These are phyloP conservation scores for Isoetes engelmannii DNA, from an alignment of 83 land plant genomes.

Conservation along the genomic window DNA sequence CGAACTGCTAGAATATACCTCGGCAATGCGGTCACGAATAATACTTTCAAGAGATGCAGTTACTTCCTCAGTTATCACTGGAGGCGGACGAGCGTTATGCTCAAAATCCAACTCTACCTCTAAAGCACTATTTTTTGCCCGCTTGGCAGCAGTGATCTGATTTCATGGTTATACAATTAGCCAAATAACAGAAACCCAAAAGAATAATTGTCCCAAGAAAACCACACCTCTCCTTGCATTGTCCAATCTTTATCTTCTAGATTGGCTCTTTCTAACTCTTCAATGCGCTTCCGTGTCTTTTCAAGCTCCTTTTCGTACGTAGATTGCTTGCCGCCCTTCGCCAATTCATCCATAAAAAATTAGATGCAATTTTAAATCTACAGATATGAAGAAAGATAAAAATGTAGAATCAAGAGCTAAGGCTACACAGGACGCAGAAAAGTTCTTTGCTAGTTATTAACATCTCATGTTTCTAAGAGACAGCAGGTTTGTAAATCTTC, in stretches of 20 bases:
- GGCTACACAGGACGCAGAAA: too few species aligned
- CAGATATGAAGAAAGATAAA: not conserved
- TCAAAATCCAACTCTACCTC: conserved; percentile 94
- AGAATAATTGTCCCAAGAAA: not conserved
- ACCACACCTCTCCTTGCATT: conserved; percentile 83
- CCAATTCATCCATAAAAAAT: conserved; percentile 9
- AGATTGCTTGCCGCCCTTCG: conserved; percentile 36
- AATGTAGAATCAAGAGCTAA: too few species aligned
- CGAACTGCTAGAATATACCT: conserved; percentile 40
- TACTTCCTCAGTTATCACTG: conserved; percentile 91
- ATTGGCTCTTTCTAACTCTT: conserved; percentile 68
- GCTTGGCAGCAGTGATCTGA: conserved; percentile 79
- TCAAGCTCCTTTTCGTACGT: conserved; percentile 55
- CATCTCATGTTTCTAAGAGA: too few species aligned
- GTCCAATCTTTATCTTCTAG: conserved; percentile 77
- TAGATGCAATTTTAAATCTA: not conserved
- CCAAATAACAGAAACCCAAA: not conserved
- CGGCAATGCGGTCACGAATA: conserved; percentile 61
- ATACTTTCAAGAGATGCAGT: conserved; percentile 85
- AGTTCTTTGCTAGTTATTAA: too few species aligned
- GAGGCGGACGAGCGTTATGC: conserved; percentile 85
- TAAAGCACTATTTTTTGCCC: conserved; percentile 90
- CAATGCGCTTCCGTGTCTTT: conserved; percentile 49
- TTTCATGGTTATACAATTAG: conserved; percentile 7
- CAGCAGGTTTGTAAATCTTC: too few species aligned